These are phyloP conservation scores for Lasiosphaeris hirsuta DNA, from an alignment of 495 filamentous ascomycete genomes.

Conservation along the genomic window DNA sequence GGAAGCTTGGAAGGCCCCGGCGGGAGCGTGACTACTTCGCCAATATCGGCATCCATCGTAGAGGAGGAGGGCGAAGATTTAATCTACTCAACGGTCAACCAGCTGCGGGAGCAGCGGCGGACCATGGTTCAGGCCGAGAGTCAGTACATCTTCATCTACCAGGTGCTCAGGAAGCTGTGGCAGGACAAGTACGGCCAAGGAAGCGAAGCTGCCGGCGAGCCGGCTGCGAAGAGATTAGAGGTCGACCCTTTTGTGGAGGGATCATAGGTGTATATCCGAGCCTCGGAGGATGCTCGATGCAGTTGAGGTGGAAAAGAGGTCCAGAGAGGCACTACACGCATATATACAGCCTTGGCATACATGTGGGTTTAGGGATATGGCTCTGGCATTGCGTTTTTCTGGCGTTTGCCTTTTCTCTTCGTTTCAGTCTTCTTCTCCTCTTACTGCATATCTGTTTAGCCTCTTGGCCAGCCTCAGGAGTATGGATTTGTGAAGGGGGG, in stretches of 20 bases:
- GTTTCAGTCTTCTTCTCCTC: background rate
- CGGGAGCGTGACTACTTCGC: conserved; percentile 1
- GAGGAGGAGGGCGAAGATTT: conserved; percentile 40
- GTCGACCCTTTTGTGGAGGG: conserved; percentile 35
- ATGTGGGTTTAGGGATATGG: background rate
- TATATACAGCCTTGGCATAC: too few species aligned
- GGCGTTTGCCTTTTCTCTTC: background rate
- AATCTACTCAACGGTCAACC: conserved; percentile 70
- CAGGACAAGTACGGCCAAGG: conserved; percentile 50
- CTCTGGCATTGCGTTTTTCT: background rate
- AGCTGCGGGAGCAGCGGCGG: conserved; percentile 82
- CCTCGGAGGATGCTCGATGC: too few species aligned
- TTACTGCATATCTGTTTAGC: background rate
- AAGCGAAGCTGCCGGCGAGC: conserved; percentile 31
- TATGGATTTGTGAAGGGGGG: background rate
- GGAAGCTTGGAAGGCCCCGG: background rate
- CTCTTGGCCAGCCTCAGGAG: background rate
- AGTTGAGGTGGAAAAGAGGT: too few species aligned
- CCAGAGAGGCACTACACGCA: too few species aligned
- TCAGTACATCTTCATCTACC: conserved; percentile 88
- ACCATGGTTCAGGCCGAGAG: conserved; percentile 92
- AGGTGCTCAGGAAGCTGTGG: conserved; percentile 73
- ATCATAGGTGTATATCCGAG: background rate
- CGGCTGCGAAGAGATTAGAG: conserved; percentile 46
- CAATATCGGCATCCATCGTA: background rate